Conservation (phyloP, 441 rosid genomes). For the Biscutella laevigata region DNA sequence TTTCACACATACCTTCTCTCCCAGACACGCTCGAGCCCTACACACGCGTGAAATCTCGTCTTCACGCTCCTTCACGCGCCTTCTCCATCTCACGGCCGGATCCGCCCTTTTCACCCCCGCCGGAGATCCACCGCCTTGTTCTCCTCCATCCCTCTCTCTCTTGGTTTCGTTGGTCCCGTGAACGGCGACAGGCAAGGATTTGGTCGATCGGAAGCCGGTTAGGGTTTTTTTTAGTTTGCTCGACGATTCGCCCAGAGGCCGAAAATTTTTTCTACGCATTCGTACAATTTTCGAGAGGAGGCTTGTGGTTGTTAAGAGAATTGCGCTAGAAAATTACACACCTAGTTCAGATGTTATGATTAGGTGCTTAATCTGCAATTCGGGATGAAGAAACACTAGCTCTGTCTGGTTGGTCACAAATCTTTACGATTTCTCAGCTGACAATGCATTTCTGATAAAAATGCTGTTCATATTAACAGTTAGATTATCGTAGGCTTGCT, state of each 20-base stretch:
- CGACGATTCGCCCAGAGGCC: slow-evolving; percentile 9
- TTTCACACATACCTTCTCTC: slow-evolving; percentile 38
- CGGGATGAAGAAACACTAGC: neutral
- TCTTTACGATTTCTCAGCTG: neutral
- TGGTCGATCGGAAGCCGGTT: slow-evolving; percentile 9
- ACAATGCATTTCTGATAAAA: slow-evolving; percentile 1
- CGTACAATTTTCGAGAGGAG: neutral
- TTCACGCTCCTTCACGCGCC: slow-evolving; percentile 46
- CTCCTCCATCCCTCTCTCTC: neutral
- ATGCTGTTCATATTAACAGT: neutral
- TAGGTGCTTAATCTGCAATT: slow-evolving; percentile 1
- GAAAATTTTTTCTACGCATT: slow-evolving; percentile 10
- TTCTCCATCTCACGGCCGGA: slow-evolving; percentile 26
- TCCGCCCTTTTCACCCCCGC: slow-evolving; percentile 27
- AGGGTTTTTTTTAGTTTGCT: slow-evolving; percentile 10
- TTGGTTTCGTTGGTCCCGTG: neutral
- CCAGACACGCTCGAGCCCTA: slow-evolving; percentile 49
- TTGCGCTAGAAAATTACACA: slow-evolving; percentile 16
- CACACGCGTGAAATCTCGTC: slow-evolving; percentile 67
- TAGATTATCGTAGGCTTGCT: neutral
- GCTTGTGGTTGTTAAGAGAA: slow-evolving; percentile 24
- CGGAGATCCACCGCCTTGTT: slow-evolving; percentile 28
- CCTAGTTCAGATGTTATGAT: slow-evolving; percentile 18
- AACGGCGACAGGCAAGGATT: slow-evolving; percentile 7
- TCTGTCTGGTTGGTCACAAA: neutral